Evolutionary conservation across 2,329 filamentous ascomycete genomes (phyloP), one percentile per base, ranked within the genome.

Genomic region (Dactylellina haptotyla): DNA sequence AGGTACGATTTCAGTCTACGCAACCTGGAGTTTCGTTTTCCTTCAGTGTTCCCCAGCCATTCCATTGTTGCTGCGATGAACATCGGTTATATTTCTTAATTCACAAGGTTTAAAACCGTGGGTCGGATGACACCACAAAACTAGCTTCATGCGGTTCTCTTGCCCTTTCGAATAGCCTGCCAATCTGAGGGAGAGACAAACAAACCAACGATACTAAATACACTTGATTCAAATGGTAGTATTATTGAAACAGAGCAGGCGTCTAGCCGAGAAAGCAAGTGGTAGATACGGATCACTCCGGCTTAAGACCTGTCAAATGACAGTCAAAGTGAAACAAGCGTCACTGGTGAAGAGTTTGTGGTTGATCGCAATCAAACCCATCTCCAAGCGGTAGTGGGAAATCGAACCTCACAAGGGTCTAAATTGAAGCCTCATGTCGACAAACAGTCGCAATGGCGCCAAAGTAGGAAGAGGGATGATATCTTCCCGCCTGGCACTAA

Each of bases 61-160:
- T 57, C 10, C 28, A 39, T 56, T 63, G 65, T 70, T 34, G 53
- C 56, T 25, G 56, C 37, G 45, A 70, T 34, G 43, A 39, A 37
- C 34, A 45, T 70, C 57, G 57, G 57, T 63, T 62, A 62, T 62
- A 57, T 61, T 70, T 62, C 48, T 53, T 18, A 62, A 54, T 37
- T 28, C 63, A 53, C 63, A 67, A 48, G 54, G 54, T 69, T 61
- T 20, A 62, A 70, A 63, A 57, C 57, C 57, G 57, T 71, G 66
- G 57, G 66, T 71, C 66, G 66, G 58, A 71, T 71, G 66, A 71
- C 66, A 64, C 58, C 51, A 48, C 57, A 64, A 71, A 62, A 62
- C 65, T 71, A 71, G 61, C 66, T 58, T 71, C 51, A 64, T 71
- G 66, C 58, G 51, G 66, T 66, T 65, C 41, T 65, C 51, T 50